Evolutionary conservation across 305 asterid species (phyloP).

Genomic region (Striga hermonthica): DNA sequence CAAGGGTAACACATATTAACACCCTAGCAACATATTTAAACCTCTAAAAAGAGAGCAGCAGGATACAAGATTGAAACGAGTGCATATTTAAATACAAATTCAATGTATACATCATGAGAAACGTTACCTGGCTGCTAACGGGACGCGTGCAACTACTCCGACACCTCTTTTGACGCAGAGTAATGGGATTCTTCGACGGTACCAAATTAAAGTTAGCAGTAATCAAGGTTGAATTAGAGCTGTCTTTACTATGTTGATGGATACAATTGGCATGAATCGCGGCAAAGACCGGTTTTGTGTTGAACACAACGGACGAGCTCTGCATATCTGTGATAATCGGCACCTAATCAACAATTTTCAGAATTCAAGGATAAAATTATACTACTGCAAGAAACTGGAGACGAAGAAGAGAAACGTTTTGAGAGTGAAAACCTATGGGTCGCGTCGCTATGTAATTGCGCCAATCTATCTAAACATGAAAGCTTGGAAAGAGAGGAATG

Average conservation of each 20-base stretch:
- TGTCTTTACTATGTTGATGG: conserved; percentile 31
- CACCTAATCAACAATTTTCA: conserved; percentile 17
- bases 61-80: too few species aligned
- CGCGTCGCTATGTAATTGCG: too few species aligned
- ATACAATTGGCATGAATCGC: conserved; percentile 44
- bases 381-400: conserved; percentile 29
- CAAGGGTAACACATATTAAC: neutral
- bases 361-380: conserved; percentile 40
- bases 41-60: neutral
- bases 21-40: neutral
- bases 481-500: neutral
- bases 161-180: conserved; percentile 41
- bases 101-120: too few species aligned
- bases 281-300: conserved; percentile 56
- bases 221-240: conserved; percentile 29
- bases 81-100: too few species aligned
- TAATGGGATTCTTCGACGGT: conserved; percentile 38
- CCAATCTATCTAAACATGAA: neutral
- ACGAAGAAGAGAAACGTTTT: conserved; percentile 29
- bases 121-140: too few species aligned
- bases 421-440: conserved; percentile 9
- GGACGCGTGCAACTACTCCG: conserved; percentile 33
- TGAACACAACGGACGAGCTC: conserved; percentile 39
- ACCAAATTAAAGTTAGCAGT: conserved; percentile 39
- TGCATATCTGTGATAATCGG: conserved; percentile 51